Evolutionary conservation across 306 rosid species (phyloP).

Genomic region (Corylus avellana): DNA sequence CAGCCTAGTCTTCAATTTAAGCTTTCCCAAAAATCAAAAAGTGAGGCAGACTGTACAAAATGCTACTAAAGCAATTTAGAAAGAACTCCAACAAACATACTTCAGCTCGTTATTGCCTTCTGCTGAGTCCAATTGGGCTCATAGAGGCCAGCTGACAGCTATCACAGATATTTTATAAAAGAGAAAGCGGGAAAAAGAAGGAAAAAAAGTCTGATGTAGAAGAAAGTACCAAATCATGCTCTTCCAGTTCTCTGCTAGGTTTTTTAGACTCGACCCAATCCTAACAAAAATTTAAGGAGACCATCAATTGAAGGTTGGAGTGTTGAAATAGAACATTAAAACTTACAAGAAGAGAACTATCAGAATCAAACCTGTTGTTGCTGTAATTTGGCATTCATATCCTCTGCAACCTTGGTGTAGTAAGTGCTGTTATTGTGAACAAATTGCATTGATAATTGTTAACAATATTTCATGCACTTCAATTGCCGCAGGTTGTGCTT

Average conservation of each 20-base stretch:
- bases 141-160: not conserved
- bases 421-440: slow-evolving; percentile 49
- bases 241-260: slow-evolving; percentile 38
- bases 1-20: not conserved
- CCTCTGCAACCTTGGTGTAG: slow-evolving; percentile 53
- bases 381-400: slow-evolving; percentile 53
- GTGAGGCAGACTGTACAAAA: not conserved
- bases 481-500: slow-evolving; percentile 18
- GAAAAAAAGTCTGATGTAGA: not conserved
- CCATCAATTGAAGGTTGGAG: slow-evolving; percentile 11
- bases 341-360: slow-evolving; percentile 16
- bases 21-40: not conserved
- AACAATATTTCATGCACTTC: not conserved
- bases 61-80: not conserved
- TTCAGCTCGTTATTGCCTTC: not conserved
- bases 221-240: slow-evolving; percentile 47
- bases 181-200: not conserved
- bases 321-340: slow-evolving; percentile 10
- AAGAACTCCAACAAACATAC: not conserved
- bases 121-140: not conserved
- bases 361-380: slow-evolving; percentile 60
- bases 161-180: not conserved
- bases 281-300: slow-evolving; percentile 46
- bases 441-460: slow-evolving; percentile 26
- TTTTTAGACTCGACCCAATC: slow-evolving; percentile 50